Percentiles rank a stretch among this genome's conserved stretches.
These are phyloP conservation scores for Drechslera avenae DNA, from an alignment of 2,329 filamentous ascomycete species.

Conservation along the genomic window DNA sequence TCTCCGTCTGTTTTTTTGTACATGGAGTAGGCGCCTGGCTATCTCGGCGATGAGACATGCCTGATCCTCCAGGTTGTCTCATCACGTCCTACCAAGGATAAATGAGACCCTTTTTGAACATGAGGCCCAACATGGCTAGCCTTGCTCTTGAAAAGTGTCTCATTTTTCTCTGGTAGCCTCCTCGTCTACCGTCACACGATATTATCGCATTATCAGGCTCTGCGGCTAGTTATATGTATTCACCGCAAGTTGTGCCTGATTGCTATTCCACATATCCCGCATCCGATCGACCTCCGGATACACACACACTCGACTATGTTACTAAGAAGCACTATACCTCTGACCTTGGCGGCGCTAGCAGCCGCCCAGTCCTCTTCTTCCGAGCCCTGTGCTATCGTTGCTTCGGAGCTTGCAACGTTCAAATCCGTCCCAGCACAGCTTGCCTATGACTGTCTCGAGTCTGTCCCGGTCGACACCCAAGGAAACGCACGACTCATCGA, in stretches of 20 bases:
- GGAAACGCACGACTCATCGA: constrained; percentile 34
- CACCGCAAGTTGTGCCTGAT: neutral
- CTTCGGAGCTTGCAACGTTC: constrained; percentile 6
- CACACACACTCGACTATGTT: constrained; percentile 6
- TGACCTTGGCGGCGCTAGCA: constrained; percentile 20
- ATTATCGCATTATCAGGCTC: too few species aligned
- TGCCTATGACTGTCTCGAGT: constrained; percentile 37
- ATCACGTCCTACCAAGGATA: too few species aligned
- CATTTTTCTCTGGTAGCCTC: too few species aligned
- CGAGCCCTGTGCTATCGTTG: constrained; percentile 29
- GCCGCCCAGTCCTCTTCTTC: constrained; percentile 18
- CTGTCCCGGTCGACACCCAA: constrained; percentile 38
- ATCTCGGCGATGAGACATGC: constrained; percentile 7
- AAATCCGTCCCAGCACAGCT: constrained; percentile 22
- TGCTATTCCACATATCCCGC: neutral
- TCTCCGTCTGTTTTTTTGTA: constrained; percentile 4
- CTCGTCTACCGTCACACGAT: too few species aligned
- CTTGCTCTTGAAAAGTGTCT: too few species aligned
- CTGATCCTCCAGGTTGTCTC: constrained; percentile 4
- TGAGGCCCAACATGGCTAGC: too few species aligned
- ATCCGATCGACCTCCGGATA: neutral
- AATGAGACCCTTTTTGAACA: too few species aligned
- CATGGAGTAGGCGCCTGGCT: constrained; percentile 11
- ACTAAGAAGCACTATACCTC: constrained; percentile 16
- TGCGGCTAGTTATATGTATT: neutral